A percentile compares a stretch with the other conserved stretches of the same genome.
Conservation (phyloP, 2,329 filamentous ascomycete genomes). For the Aaosphaeria arxii region DNA sequence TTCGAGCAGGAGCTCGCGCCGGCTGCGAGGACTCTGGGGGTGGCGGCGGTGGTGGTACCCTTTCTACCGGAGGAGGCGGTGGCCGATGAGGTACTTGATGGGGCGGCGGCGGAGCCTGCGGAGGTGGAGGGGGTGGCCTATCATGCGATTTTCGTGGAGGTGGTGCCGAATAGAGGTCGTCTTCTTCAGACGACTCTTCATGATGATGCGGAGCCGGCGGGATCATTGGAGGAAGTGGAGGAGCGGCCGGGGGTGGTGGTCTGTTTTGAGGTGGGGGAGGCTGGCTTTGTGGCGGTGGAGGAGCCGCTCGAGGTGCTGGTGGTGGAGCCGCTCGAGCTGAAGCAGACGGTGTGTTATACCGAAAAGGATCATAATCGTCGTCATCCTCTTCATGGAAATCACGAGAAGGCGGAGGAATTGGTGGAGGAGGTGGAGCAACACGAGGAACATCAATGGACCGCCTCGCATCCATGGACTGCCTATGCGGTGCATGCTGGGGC, state of each 20-base stretch:
- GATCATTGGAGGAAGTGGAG: slow-evolving; percentile 17
- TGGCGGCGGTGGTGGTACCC: slow-evolving; percentile 15
- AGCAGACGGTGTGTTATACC: slow-evolving; percentile 40
- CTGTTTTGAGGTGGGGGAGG: slow-evolving; percentile 32
- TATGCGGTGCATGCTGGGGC: slow-evolving; percentile 52
- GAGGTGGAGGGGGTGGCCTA: slow-evolving; percentile 33
- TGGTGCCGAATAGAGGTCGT: slow-evolving; percentile 36
- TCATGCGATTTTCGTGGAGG: slow-evolving; percentile 35
- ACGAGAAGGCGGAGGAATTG: slow-evolving; percentile 64
- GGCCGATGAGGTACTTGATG: slow-evolving; percentile 16
- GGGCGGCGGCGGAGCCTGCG: slow-evolving; percentile 29
- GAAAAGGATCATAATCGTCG: slow-evolving; percentile 69
- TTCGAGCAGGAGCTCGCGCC: slow-evolving; percentile 48
- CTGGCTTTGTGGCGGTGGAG: slow-evolving; percentile 24
- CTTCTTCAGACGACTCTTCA: slow-evolving; percentile 29
- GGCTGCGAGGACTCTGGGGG: slow-evolving; percentile 37
- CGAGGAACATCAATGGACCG: slow-evolving; percentile 68
- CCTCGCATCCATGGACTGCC: slow-evolving; percentile 61
- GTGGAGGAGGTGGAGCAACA: slow-evolving; percentile 64
- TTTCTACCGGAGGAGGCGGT: slow-evolving; percentile 31
- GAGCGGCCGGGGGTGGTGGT: slow-evolving; percentile 34
- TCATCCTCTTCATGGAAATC: slow-evolving; percentile 38
- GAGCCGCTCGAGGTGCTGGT: slow-evolving; percentile 22
- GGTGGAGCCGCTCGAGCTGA: slow-evolving; percentile 20
- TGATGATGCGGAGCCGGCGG: slow-evolving; percentile 15